Evolutionary conservation across 2,329 filamentous ascomycete species (phyloP), one percentile per base, ranked within the genome.

Genomic region (Venturia carpophila): DNA sequence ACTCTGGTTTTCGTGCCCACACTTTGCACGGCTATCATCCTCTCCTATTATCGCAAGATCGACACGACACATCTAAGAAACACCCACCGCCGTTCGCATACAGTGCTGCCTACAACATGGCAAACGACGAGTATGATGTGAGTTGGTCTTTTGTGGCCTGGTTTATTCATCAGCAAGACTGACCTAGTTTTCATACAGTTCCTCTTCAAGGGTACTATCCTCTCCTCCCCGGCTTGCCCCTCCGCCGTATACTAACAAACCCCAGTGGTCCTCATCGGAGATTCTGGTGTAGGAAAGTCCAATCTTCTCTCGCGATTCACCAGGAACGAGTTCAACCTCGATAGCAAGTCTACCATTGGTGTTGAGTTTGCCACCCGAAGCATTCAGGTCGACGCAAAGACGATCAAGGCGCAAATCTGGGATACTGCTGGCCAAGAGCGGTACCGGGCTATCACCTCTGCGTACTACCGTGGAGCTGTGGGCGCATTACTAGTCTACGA

Each of bases 51-150:
- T 37, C 30, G 52, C 13, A n/a, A n/a, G 17, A 58, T 58, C 27
- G 52, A 58, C 52, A 58, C 52, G 52, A 58, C 30, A 58, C 52
- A 34, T 58, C 52, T 37, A 58, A 30, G 2, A 34, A 34, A 55
- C 52, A 58, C 52, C 52, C 52, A 58, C 52, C 52, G 52, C 52
- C 30, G 9, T 58, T 37, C 27, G 27, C 52, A 37, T 58, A 19
- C 5, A 39, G 52, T 37, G 52, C 43, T 63, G 61, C 61, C 42
- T 63, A 45, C 82, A 83, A 73, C 79, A 99, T 97, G 94, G 94
- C 93, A 76, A 99, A 97, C 88, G 94, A 99, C 86, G 94, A 99
- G 84, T 99, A 99, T 83, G 94, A 99, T 88, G 93, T 97, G 83
- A 84, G 92, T 80, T 37, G 71, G 64, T 67, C 65, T 21, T 15